These are phyloP conservation scores for Rhododendron simsii DNA, from an alignment of 148 eudicot genomes.

Conservation along the genomic window DNA sequence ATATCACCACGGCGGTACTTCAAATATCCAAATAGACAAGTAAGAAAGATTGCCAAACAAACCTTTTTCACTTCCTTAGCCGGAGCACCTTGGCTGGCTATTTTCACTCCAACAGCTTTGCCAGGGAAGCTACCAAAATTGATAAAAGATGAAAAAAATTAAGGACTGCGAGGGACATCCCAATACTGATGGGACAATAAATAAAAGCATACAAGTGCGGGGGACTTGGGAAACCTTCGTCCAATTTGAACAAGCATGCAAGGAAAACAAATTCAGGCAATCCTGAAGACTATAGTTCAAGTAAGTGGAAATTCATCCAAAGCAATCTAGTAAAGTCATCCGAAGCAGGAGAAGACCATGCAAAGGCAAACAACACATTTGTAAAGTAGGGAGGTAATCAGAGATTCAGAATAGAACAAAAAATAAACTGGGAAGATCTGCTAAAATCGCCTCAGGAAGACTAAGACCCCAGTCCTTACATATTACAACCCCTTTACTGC, in stretches of 20 bases:
- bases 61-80: constrained; percentile 46
- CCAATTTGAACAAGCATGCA: neutral
- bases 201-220: neutral
- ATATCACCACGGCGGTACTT: too few relatives aligned
- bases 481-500: neutral
- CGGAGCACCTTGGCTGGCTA: constrained; percentile 45
- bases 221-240: neutral
- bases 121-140: constrained; percentile 70
- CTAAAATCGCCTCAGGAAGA: neutral
- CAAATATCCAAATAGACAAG: neutral
- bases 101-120: constrained; percentile 70
- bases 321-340: neutral
- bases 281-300: neutral
- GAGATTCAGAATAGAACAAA: neutral
- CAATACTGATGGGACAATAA: neutral
- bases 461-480: neutral
- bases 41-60: constrained; percentile 8
- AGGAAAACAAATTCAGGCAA: neutral
- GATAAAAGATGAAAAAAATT: neutral
- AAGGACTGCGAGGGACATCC: neutral
- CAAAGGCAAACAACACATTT: neutral
- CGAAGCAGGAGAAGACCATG: neutral
- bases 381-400: neutral
- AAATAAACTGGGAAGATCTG: neutral
- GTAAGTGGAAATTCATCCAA: neutral